phyloP scores from a whole-genome alignment of 164 flowering plant genomes.

The Chimonanthus praecox region DNA sequence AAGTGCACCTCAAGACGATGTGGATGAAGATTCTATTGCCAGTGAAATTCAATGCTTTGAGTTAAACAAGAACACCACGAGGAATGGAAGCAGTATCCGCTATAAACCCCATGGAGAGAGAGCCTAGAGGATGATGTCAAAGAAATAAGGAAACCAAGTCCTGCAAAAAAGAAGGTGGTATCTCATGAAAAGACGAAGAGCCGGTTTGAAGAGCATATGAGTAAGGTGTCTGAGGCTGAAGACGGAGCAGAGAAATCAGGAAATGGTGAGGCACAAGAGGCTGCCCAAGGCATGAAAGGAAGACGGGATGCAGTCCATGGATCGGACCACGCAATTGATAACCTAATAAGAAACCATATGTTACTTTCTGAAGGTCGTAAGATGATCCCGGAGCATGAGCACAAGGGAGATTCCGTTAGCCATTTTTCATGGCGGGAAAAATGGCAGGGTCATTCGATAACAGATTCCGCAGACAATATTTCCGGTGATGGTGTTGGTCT shows the following conservation, averaged over 20 bases:
- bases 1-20: constrained; percentile 60
- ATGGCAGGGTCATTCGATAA: constrained; percentile 16
- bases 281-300: constrained; percentile 15
- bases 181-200: constrained; percentile 21
- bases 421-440: constrained; percentile 16
- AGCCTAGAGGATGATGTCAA: constrained; percentile 18
- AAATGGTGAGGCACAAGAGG: constrained; percentile 19
- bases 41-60: constrained; percentile 48
- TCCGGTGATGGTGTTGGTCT: constrained; percentile 4
- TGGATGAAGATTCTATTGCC: constrained; percentile 49
- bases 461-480: neutral
- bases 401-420: constrained; percentile 29
- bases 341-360: constrained; percentile 31
- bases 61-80: constrained; percentile 28
- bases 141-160: constrained; percentile 13
- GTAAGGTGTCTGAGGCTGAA: constrained; percentile 7
- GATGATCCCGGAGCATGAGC: constrained; percentile 23
- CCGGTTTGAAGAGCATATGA: constrained; percentile 31
- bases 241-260: constrained; percentile 18
- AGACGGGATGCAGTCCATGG: constrained; percentile 22
- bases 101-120: constrained; percentile 19
- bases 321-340: constrained; percentile 23
- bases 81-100: constrained; percentile 21
- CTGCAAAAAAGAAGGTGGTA: constrained; percentile 23
- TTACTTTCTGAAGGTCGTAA: constrained; percentile 35